Percentiles rank a stretch among this genome's conserved stretches.
phyloP scores from a whole-genome alignment of 768 basidiomycete genomes.

The Dendrothele bispora region DNA sequence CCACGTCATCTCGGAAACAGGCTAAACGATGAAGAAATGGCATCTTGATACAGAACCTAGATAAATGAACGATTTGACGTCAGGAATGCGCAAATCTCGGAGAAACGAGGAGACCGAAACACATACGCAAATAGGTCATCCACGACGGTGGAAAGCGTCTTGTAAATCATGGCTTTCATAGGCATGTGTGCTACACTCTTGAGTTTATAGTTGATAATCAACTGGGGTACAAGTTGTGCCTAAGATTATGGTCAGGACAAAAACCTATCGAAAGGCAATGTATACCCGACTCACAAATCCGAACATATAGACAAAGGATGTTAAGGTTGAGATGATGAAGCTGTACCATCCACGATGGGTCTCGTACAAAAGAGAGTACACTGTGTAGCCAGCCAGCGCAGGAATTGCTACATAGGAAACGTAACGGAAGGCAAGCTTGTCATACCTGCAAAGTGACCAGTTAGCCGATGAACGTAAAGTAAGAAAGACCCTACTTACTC shows the following conservation, averaged over 20 bases:
- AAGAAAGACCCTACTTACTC: conserved; percentile 63
- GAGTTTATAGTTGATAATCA: conserved; percentile 97
- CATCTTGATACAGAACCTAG: conserved; percentile 95
- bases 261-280: conserved; percentile 6
- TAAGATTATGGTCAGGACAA: conserved; percentile 28
- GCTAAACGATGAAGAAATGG: conserved; percentile 90
- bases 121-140: conserved; percentile 91
- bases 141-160: conserved; percentile 84
- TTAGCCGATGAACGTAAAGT: background rate
- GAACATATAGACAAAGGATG: conserved; percentile 94
- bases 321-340: conserved; percentile 90
- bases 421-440: conserved; percentile 91
- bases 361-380: conserved; percentile 80
- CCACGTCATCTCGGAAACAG: conserved; percentile 88
- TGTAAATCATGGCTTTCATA: conserved; percentile 98
- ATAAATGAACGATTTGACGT: conserved; percentile 12
- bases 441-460: conserved; percentile 54
- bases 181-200: conserved; percentile 99
- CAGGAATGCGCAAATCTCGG: conserved; percentile 12
- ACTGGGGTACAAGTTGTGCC: conserved; percentile 84
- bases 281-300: conserved; percentile 77
- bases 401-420: conserved; percentile 91
- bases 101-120: conserved; percentile 6
- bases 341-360: conserved; percentile 95
- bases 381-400: conserved; percentile 69